A percentile compares a stretch with the other conserved stretches of the same genome.
Conservation (phyloP, 352 stramenopile genomes). For the Globisporangium irregulare region DNA sequence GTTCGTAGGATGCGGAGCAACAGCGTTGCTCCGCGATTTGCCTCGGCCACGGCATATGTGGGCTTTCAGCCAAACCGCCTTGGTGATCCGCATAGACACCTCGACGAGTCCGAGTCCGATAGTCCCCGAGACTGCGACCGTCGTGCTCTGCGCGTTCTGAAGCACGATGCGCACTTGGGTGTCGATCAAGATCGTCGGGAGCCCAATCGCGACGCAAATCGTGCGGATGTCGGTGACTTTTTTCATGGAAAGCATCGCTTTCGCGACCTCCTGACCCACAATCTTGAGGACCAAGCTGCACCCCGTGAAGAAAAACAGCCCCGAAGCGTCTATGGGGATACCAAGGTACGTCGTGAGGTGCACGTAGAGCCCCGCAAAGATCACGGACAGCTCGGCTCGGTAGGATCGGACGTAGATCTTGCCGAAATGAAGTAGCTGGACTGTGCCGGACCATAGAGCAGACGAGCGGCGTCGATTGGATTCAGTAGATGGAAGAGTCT, state of each 20-base stretch:
- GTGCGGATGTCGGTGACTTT: slow-evolving; percentile 32
- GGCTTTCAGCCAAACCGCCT: slow-evolving; percentile 9
- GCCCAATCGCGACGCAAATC: slow-evolving; percentile 35
- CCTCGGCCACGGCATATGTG: neutral
- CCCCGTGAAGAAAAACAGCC: slow-evolving; percentile 16
- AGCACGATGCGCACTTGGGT: slow-evolving; percentile 38
- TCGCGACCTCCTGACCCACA: slow-evolving; percentile 29
- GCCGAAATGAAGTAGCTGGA: neutral
- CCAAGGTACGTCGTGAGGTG: slow-evolving; percentile 44
- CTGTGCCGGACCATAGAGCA: neutral
- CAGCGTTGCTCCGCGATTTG: neutral
- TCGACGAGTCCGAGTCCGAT: slow-evolving; percentile 27
- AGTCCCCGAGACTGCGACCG: slow-evolving; percentile 19
- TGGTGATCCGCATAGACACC: slow-evolving; percentile 22
- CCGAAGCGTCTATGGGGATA: neutral
- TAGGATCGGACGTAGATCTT: slow-evolving; percentile 9
- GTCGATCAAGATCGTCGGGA: slow-evolving; percentile 42
- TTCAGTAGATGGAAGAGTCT: neutral
- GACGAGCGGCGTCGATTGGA: neutral
- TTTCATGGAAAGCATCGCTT: slow-evolving; percentile 25
- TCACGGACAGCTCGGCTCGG: slow-evolving; percentile 15
- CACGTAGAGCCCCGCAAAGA: slow-evolving; percentile 44
- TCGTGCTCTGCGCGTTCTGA: slow-evolving; percentile 22
- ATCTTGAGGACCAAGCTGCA: slow-evolving; percentile 37
- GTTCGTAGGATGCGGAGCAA: neutral